Evolutionary conservation across 75 land plant genomes (phyloP), one percentile per base, ranked within the genome.

Genomic region (Sequoiadendron giganteum): DNA sequence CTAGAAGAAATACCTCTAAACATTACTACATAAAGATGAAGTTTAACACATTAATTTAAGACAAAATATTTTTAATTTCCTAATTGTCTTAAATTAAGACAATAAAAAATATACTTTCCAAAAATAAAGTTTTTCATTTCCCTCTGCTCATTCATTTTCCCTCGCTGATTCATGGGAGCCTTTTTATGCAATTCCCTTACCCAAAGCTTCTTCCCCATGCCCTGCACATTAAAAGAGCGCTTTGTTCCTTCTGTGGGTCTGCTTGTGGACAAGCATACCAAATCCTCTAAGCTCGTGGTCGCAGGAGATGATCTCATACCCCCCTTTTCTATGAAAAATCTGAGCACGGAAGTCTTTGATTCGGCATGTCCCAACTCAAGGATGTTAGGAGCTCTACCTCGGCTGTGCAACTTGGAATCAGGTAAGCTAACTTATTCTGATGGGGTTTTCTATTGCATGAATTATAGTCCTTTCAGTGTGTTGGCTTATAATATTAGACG

Each of bases 291-390:
- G 86, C 88, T 91, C 0, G 47, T 92, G 28, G 91, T 94, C 1
- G 96, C 97, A 5, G 97, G 97, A 18, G 97, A 96, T 86, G 96
- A 96, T 90, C 56, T 95, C 82, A 94, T 95, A 87, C 94, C 97
- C 45, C 97, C 96, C 10, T 96, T 94, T 85, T 94, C 96, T 32
- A 96, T 96, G 32, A 96, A 95, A 92, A 96, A 96, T 85, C 88
- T 96, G 70, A 92, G 94, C 56, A 55, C 95, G 5, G 96, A 96
- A 76, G 81, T 89, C 86, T 96, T 93, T 86, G 94, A 92, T 83
- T 91, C 93, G 15, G 89, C 90, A 77, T 91, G 70, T 87, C 91
- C 93, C 19, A 58, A 88, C 9, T 96, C 95, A 95, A 93, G 88
- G 39, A 90, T 94, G 39, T 72, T 85, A 18, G 89, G 92, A 28